Evolutionary conservation across 2,329 filamentous ascomycete genomes (phyloP), one percentile per base, ranked within the genome.

Genomic region (Fusarium tupiense): DNA sequence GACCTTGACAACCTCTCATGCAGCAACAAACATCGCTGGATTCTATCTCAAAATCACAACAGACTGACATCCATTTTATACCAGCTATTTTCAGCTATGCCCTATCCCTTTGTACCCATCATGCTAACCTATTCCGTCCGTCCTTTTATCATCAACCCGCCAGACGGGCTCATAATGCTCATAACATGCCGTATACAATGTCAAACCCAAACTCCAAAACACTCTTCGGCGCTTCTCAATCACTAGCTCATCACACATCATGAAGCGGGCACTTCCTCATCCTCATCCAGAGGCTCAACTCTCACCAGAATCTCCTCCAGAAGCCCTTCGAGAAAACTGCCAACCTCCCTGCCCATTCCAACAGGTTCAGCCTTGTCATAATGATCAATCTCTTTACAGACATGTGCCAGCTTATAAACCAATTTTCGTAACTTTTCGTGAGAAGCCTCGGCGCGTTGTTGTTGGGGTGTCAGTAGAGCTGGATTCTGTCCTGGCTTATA

Each of bases 271-370:
- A 65, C 64, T 40, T 78, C 76, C 61, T 91, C 89, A n/a, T 90
- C 89, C 76, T 94, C 93, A 78, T 96, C 94, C 70, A 95, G 87
- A 8, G 95, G 94, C 84, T 98, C 96, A 20, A 98, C 94, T 64
- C 96, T 86, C 41, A 98, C 95, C 29, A 99, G 85, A 31, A 99
- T 92, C 85, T 99, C 96, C 82, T 99, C 96, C 40, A 99, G 85
- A 72, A 98, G 90, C 0, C 95, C 96, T 82, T 99, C 96, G 13
- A 98, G 84, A 76, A 98, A 97, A 2, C 93, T 94, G 50, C 91
- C 91, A 5, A 98, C 95, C 33, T 96, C 95, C 50, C 94, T 92
- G 1, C 95, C 96, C 96, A 98, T 98, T 2, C 95, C 94, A 17
- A 98, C 94, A 11, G 95, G 94, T 76, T 94, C 93, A 49, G 91